Percentiles rank a stretch among this genome's conserved stretches.
phyloP scores from a whole-genome alignment of 345 rosid genomes.

The Moricandia moricandioides region DNA sequence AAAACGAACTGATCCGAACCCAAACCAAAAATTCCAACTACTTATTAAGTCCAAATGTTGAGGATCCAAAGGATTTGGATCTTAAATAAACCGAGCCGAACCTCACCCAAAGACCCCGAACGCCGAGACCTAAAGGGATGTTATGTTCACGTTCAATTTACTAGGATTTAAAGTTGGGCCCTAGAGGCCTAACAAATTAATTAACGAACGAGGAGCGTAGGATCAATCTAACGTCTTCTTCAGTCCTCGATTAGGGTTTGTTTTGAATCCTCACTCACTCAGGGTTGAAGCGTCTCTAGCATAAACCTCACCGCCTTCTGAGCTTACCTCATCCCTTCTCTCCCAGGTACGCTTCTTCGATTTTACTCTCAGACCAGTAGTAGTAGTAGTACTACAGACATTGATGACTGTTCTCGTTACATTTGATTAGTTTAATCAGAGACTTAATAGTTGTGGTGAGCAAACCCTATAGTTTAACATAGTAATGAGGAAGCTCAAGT shows the following conservation, averaged over 20 bases:
- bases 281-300: constrained; percentile 12
- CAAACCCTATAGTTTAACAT: not conserved
- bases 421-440: not conserved
- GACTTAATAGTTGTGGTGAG: not conserved
- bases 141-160: no score
- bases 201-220: not conserved
- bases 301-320: not conserved
- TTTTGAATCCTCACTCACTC: not conserved
- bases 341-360: not conserved
- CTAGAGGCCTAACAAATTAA: constrained; percentile 6
- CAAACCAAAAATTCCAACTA: no score
- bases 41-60: no score
- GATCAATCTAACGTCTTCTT: not conserved
- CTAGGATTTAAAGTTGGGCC: not conserved
- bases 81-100: no score
- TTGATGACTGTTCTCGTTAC: not conserved
- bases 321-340: not conserved
- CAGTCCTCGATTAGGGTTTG: constrained; percentile 15
- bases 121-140: no score
- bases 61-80: no score
- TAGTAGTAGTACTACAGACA: not conserved
- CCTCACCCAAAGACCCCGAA: no score
- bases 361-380: not conserved
- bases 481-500: constrained; percentile 67
- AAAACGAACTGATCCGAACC: no score